Conservation (phyloP, 306 rosid genomes). For the Rosa chinensis region DNA sequence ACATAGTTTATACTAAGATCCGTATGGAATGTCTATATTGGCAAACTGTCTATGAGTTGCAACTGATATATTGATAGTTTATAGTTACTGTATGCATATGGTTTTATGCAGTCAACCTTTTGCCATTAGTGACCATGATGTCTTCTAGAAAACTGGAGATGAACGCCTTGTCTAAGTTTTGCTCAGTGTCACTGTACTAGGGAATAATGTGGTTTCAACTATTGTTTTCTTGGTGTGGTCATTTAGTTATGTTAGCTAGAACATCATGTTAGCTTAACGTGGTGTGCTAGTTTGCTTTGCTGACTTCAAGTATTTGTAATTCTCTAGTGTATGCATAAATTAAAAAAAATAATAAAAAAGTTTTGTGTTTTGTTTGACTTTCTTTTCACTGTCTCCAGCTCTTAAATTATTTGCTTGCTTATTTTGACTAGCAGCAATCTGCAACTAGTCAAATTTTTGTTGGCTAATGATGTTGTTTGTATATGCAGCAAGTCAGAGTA, state of each 20-base stretch:
- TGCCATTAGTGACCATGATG: background rate
- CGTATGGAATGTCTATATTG: background rate
- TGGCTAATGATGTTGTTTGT: conserved; percentile 23
- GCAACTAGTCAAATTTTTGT: conserved; percentile 10
- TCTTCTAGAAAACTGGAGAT: conserved; percentile 5
- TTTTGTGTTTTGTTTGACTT: conserved; percentile 6
- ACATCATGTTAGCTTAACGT: background rate
- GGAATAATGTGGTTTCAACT: conserved; percentile 1
- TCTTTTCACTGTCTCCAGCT: conserved; percentile 6
- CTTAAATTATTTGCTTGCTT: conserved; percentile 14
- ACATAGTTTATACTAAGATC: background rate
- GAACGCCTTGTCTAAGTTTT: background rate
- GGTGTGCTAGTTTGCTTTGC: background rate
- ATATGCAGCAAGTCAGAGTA: conserved; percentile 82
- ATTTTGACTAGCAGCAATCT: conserved; percentile 10
- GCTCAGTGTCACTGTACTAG: background rate
- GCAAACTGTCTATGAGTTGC: conserved; percentile 4
- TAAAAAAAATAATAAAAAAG: background rate
- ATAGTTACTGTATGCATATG: background rate
- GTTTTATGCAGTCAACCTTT: background rate
- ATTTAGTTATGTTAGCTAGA: background rate
- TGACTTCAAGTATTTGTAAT: background rate
- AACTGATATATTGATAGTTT: background rate
- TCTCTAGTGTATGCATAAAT: background rate
- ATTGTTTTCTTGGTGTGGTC: background rate